Percentiles rank a stretch among this genome's conserved stretches.
phyloP scores from a whole-genome alignment of 108 stramenopile genomes.

The Cyclostephanos tholiformis region DNA sequence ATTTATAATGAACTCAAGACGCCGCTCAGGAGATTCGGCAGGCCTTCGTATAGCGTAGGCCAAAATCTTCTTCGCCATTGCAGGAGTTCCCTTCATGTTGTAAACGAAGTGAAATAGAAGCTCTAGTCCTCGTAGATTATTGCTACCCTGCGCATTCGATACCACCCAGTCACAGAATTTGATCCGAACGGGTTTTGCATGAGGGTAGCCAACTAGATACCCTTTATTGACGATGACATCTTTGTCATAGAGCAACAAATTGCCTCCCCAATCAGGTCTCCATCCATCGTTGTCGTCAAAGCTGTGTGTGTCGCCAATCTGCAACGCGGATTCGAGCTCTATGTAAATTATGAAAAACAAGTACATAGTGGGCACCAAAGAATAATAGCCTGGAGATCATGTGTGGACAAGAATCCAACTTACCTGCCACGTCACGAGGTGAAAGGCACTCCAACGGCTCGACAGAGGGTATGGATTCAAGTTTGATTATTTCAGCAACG shows the following conservation, averaged over 20 bases:
- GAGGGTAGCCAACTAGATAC: conserved; percentile 32
- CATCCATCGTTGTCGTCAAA: conserved; percentile 57
- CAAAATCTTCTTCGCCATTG: conserved; percentile 67
- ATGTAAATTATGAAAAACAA: conserved; percentile 11
- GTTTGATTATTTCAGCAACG: conserved; percentile 36
- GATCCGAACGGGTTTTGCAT: conserved; percentile 33
- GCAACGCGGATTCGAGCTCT: conserved; percentile 50
- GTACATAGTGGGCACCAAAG: conserved; percentile 40
- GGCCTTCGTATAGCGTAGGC: conserved; percentile 46
- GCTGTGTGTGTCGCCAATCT: conserved; percentile 49
- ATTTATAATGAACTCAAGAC: conserved; percentile 41
- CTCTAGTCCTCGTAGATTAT: conserved; percentile 52
- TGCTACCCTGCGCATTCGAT: conserved; percentile 35
- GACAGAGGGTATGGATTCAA: conserved; percentile 38
- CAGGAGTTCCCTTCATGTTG: conserved; percentile 63
- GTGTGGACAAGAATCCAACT: conserved; percentile 11
- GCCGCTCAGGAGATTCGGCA: conserved; percentile 34
- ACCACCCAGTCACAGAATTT: conserved; percentile 59
- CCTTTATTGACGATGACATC: conserved; percentile 68
- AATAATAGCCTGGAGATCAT: conserved; percentile 24
- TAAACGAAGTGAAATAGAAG: conserved; percentile 71
- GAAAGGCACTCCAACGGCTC: conserved; percentile 24
- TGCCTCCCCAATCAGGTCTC: conserved; percentile 83
- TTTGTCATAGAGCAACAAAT: conserved; percentile 62
- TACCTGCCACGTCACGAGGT: conserved; percentile 21